Base-by-base conservation (phyloP, 73 alveolate genomes). In the Paramecium bursaria region DNA sequence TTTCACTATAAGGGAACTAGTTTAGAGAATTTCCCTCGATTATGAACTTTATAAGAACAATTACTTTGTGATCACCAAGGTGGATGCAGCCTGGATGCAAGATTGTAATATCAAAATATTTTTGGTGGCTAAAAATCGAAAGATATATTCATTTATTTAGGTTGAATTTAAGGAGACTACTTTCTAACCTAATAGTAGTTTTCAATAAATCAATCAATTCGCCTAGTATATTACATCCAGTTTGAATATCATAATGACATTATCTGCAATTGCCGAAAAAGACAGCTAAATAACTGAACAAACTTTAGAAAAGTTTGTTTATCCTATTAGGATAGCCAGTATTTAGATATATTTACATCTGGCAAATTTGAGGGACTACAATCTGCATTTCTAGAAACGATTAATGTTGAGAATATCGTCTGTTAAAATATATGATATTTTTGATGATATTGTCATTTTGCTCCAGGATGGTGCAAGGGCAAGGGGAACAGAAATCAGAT, bases 311-410 rank as follows among this genome's bases (percentile, higher is more conserved):
- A 67, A 42, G 17, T 67, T 39, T 42, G 17, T 67, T 14, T 67
- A 35, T 42, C 82, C 82, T 15, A 67, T 67, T 7, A 67, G 82
- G 44, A 44, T 67, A 1, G 33, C 82, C 33, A 35, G 60, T 33
- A 57, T 67, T 3, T 25, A 25, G 10, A 47, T 67, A 21, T 67
- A 67, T 42, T 39, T 67, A n/a, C 27, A 67, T 21, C 44, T 67
- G 23, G 82, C 82, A 42, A 67, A 67, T 67, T 19, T 67, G 55
- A 31, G 82, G 11, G 82, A 67, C 27, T 67, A 3, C 11, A 67
- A 67, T 67, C 35, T 67, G 6, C 82, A 67, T 67, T 15, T 39
- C 21, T 67, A 67, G 46, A 67, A 67, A 47, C 33, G 22, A 19
- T 42, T 67, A 11, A 9, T 67, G 44, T 27, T 67, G 21, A 67